Conservation (phyloP, 1,284 basidiomycete genomes). For the Ceratobasidium sp. region DNA sequence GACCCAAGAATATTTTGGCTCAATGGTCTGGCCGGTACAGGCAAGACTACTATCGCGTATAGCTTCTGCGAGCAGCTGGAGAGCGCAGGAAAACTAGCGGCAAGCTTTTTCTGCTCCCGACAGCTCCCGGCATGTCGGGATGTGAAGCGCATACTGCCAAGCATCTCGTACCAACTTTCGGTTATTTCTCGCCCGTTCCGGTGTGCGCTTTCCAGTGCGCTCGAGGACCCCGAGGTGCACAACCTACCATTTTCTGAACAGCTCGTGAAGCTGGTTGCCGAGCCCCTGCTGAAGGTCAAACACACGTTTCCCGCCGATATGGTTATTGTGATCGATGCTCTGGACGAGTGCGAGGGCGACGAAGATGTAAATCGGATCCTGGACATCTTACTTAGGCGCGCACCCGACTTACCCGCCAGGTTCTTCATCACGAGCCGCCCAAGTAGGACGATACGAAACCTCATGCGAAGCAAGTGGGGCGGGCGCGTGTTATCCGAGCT, state of each 20-base stretch:
- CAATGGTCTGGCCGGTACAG: slow-evolving; percentile 13
- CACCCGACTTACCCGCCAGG: not conserved
- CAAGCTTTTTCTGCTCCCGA: slow-evolving; percentile 15
- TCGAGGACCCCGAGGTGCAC: too few species aligned
- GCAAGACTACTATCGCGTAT: too few species aligned
- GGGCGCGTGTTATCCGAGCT: not conserved
- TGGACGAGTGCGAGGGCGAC: not conserved
- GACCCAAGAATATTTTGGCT: slow-evolving; percentile 7
- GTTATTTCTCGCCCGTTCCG: too few species aligned
- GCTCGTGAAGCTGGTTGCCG: too few species aligned
- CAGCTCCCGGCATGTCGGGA: slow-evolving; percentile 8
- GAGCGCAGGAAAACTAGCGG: not conserved
- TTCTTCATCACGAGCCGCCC: not conserved
- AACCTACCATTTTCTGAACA: too few species aligned
- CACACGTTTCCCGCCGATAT: too few species aligned
- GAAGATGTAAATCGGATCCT: not conserved
- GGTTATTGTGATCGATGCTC: slow-evolving; percentile 3
- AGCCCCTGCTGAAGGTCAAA: too few species aligned
- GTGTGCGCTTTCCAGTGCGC: too few species aligned
- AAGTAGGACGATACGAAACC: not conserved
- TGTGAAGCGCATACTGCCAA: too few species aligned
- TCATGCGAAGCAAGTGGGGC: not conserved
- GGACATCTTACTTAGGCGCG: not conserved
- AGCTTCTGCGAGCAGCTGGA: slow-evolving; percentile 6
- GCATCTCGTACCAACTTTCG: too few species aligned